These are phyloP conservation scores for Asterophora lycoperdoides DNA, from an alignment of 768 basidiomycete genomes.

Conservation along the genomic window DNA sequence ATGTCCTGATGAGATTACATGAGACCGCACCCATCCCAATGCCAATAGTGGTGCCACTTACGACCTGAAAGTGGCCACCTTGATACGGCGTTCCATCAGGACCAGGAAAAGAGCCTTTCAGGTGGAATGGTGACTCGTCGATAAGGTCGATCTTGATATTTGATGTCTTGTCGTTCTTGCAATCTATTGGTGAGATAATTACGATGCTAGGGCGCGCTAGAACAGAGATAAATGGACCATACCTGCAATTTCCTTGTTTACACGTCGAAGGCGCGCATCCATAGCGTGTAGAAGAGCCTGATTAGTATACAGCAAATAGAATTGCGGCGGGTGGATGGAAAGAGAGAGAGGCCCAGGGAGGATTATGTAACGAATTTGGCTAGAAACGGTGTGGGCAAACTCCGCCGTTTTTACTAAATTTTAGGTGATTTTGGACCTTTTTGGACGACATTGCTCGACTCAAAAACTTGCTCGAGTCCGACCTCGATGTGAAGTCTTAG, in stretches of 20 bases:
- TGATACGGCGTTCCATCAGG: slow-evolving; percentile 92
- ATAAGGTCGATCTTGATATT: slow-evolving; percentile 83
- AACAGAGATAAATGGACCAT: slow-evolving; percentile 16
- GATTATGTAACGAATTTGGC: slow-evolving; percentile 5
- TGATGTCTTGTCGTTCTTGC: slow-evolving; percentile 92
- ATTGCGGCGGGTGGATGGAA: slow-evolving; percentile 1
- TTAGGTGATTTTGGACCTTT: no score
- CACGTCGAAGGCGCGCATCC: slow-evolving; percentile 85
- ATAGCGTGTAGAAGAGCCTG: slow-evolving; percentile 33
- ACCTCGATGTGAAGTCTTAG: no score
- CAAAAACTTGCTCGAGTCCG: no score
- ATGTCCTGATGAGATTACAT: slow-evolving; percentile 61
- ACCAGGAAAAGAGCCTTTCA: slow-evolving; percentile 87
- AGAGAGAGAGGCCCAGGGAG: not conserved
- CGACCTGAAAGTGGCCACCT: slow-evolving; percentile 88
- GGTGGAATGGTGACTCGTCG: slow-evolving; percentile 87
- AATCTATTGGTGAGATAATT: slow-evolving; percentile 48
- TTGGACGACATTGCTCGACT: no score
- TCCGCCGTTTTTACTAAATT: no score
- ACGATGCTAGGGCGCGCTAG: not conserved
- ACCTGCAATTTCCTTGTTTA: slow-evolving; percentile 94
- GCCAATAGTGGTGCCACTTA: slow-evolving; percentile 38
- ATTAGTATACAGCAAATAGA: slow-evolving; percentile 9
- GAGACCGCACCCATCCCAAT: not conserved
- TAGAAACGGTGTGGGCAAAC: no score